Base-by-base conservation (phyloP, 345 rosid species). In the Cochlearia excelsa region DNA sequence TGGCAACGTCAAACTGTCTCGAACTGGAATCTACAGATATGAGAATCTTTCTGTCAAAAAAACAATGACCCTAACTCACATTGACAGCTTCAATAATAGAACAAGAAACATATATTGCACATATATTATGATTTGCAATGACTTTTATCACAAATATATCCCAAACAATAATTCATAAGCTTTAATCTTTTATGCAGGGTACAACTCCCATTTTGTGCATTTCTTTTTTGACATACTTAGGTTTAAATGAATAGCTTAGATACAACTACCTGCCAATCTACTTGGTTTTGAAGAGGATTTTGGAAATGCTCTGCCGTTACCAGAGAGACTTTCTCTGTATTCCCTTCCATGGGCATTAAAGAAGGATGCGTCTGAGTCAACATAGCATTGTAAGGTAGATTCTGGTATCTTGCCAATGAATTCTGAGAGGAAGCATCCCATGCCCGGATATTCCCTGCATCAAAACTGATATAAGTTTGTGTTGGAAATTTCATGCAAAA, bases 361-460 rank as follows among this genome's bases (percentile, higher is more conserved):
- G 64, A 61, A 63, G 72, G 46, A 58, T 80, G 82, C 7, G 59
- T 31, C 43, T 82, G 74, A 74, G 42, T 59, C 30, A 53, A 26
- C 46, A 78, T 54, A 51, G 57, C 51, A 70, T 59, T 72, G 52
- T 33, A 63, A 63, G 75, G 66, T 64, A 8, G 28, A 53, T 64
- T 71, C 51, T 67, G 68, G 58, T 70, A 65, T 56, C 76, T 81
- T 51, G 74, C 45, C 61, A 62, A 59, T 49, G 83, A 74, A 59
- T 78, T 81, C 46, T 75, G 77, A 67, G 78, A 77, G 60, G 79
- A 81, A 51, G 71, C 88, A 73, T 82, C 88, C 87, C 93, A 87
- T 33, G 82, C 80, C 69, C 73, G 82, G 69, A 81, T 79, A 66
- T 84, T 93, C 65, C 74, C 95, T 83, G 80, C 71, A 66, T 65